A percentile compares a stretch with the other conserved stretches of the same genome.
phyloP scores from a whole-genome alignment of 805 yeast species.

The Candida boidinii region DNA sequence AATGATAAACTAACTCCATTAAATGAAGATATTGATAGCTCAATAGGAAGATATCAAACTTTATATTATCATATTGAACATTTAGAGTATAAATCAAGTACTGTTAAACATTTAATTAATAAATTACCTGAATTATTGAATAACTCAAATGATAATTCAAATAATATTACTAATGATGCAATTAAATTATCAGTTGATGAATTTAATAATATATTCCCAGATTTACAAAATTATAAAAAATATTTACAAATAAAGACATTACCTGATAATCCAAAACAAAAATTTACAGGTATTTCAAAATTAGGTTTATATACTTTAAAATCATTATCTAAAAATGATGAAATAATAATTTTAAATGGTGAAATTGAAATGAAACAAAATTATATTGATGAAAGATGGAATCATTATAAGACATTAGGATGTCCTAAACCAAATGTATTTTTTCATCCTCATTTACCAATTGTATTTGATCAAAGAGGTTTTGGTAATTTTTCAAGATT shows the following conservation, averaged over 20 bases:
- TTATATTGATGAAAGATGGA: slow-evolving; percentile 56
- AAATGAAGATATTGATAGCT: slow-evolving; percentile 35
- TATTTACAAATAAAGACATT: slow-evolving; percentile 39
- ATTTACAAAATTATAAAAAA: too few relatives aligned
- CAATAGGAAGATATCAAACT: slow-evolving; percentile 40
- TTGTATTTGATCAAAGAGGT: slow-evolving; percentile 74
- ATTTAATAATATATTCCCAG: neutral
- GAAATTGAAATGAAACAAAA: slow-evolving; percentile 58
- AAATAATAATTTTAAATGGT: slow-evolving; percentile 61
- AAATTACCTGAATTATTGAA: slow-evolving; percentile 17
- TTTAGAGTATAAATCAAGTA: slow-evolving; percentile 34
- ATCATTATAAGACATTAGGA: slow-evolving; percentile 73
- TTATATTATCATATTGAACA: slow-evolving; percentile 39
- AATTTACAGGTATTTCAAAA: slow-evolving; percentile 62
- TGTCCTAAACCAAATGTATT: slow-evolving; percentile 54
- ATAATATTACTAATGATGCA: slow-evolving; percentile 12
- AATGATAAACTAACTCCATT: too few relatives aligned
- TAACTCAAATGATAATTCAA: slow-evolving; percentile 14
- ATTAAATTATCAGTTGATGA: slow-evolving; percentile 14
- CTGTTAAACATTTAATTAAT: slow-evolving; percentile 20
- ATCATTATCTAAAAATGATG: slow-evolving; percentile 35
- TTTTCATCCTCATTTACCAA: slow-evolving; percentile 47
- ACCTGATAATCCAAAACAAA: slow-evolving; percentile 47
- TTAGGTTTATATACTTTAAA: slow-evolving; percentile 47
- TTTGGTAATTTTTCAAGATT: slow-evolving; percentile 72